Evolutionary conservation across 108 stramenopile genomes (phyloP), one percentile per base, ranked within the genome.

Genomic region (Stephanodiscus minutulus): DNA sequence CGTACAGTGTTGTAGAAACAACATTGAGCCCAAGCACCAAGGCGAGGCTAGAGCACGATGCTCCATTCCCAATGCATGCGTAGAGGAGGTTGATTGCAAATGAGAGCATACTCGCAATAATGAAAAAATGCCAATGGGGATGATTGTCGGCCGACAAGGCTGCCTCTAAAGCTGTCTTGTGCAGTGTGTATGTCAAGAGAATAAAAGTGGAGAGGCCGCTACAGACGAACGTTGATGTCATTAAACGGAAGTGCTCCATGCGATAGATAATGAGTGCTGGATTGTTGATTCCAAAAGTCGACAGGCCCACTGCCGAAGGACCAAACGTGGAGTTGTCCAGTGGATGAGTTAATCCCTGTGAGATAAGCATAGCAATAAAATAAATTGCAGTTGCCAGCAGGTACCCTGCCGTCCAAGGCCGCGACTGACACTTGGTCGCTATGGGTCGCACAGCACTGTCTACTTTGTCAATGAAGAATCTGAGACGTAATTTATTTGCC

Each of bases 271-370:
- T 62, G 17, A 86, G 57, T 12, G 82, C 50, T 21, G 85, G 85
- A 61, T 86, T 86, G 71, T 77, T 83, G 54, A 86, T 86, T 1
- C 85, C 85, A 70, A 81, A 86, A 10, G 61, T 27, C 35, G 77
- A 79, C 2, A 85, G 53, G 11, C 58, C 57, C 15, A 65, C 48
- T 15, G 81, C 73, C 17, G 63, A 79, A 20, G 85, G 85, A 41
- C 85, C 85, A 35, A 86, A 24, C 5, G 78, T 60, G n/a, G 82
- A 82, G 54, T 86, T 86, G 20, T 86, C 74, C 22, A 83, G 44
- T 6, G 82, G 82, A 63, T 86, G 82, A 22, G 68, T 70, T 65
- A 86, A 83, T 11, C 82, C 82, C 52, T 76, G 49, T 12, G 56
- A 29, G n/a, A 76, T 28, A 1, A 85, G 52, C 74, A 80, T 82